Percentiles rank a stretch among this genome's conserved stretches.
phyloP scores from a whole-genome alignment of 148 eudicot species.

The Bassia scoparia region DNA sequence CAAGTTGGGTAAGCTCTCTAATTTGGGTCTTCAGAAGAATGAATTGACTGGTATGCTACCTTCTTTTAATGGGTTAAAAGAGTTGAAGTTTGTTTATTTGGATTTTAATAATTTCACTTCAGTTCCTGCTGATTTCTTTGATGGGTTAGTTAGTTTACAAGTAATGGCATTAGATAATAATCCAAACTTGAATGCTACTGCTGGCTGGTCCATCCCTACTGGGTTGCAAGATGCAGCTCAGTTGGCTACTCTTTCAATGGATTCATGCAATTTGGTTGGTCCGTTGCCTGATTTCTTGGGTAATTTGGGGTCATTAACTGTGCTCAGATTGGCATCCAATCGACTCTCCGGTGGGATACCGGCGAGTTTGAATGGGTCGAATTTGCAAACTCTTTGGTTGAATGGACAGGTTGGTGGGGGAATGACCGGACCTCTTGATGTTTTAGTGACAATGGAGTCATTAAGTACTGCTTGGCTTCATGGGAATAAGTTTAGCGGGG shows the following conservation, averaged over 20 bases:
- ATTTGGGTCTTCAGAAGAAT: constrained; percentile 85
- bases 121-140: constrained; percentile 83
- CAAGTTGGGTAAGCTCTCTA: constrained; percentile 47
- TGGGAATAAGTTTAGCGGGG: constrained; percentile 81
- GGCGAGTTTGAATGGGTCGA: constrained; percentile 47
- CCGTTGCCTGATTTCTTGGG: constrained; percentile 81
- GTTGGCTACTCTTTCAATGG: constrained; percentile 51
- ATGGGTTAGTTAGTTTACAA: constrained; percentile 66
- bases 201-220: constrained; percentile 76
- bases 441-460: constrained; percentile 63
- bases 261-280: constrained; percentile 69
- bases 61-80: constrained; percentile 61
- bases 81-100: constrained; percentile 56
- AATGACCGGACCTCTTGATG: constrained; percentile 72
- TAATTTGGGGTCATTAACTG: constrained; percentile 48
- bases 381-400: constrained; percentile 63
- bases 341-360: constrained; percentile 68
- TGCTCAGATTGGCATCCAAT: constrained; percentile 53
- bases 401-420: constrained; percentile 68
- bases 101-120: constrained; percentile 71
- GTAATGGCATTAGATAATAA: constrained; percentile 70
- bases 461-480: constrained; percentile 89
- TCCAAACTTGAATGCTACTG: constrained; percentile 53
- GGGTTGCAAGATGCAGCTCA: constrained; percentile 60
- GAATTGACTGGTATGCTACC: constrained; percentile 69